A percentile compares a stretch with the other conserved stretches of the same genome.
Evolutionary conservation across 352 stramenopile genomes (phyloP).

Genomic region (Blastocystis sp.): DNA sequence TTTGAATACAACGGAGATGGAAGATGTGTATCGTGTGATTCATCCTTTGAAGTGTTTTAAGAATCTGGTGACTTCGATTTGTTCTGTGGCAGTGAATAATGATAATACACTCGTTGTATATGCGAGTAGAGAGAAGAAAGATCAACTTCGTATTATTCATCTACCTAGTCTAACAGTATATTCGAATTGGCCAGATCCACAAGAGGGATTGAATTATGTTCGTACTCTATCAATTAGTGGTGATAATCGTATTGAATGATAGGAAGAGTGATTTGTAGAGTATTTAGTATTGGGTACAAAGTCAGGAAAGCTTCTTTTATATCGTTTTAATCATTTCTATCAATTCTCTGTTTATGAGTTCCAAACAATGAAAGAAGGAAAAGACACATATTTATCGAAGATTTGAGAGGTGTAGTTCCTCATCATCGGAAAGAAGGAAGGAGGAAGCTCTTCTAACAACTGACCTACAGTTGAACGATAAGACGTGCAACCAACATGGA

Average conservation of each 20-base stretch:
- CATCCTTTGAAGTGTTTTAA: slow-evolving; percentile 31
- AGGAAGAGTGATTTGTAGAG: slow-evolving; percentile 13
- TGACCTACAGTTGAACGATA: background rate
- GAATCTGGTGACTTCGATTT: slow-evolving; percentile 39
- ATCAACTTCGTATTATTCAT: slow-evolving; percentile 13
- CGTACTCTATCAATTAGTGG: slow-evolving; percentile 2
- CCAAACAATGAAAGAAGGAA: background rate
- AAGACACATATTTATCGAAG: background rate
- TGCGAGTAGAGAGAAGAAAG: slow-evolving; percentile 9
- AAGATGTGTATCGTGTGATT: slow-evolving; percentile 2
- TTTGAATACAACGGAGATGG: background rate
- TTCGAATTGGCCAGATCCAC: slow-evolving; percentile 13
- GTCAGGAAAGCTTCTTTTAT: slow-evolving; percentile 39
- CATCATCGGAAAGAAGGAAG: slow-evolving; percentile 3
- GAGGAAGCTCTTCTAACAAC: background rate
- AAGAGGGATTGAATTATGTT: background rate
- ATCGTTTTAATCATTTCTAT: slow-evolving; percentile 62
- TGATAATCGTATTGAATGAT: slow-evolving; percentile 3
- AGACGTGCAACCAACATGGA: background rate
- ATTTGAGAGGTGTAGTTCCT: background rate
- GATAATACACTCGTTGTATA: slow-evolving; percentile 41
- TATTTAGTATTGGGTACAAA: slow-evolving; percentile 1
- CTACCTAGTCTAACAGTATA: background rate
- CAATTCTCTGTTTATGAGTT: slow-evolving; percentile 17
- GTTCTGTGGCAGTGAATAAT: slow-evolving; percentile 6